phyloP scores from a whole-genome alignment of 805 yeast species.

The Wickerhamiella dianesei region DNA sequence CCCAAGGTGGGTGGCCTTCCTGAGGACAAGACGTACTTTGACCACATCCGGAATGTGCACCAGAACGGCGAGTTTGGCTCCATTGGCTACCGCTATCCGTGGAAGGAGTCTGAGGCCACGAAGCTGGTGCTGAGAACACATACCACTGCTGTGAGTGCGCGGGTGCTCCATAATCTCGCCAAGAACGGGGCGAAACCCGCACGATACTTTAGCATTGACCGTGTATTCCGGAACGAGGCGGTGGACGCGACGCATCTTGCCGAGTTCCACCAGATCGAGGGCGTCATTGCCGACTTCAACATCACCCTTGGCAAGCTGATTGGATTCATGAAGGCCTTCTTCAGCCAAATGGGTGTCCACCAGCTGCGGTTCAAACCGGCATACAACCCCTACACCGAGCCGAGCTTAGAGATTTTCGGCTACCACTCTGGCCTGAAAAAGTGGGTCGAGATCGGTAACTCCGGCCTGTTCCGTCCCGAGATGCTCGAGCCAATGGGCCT shows the following conservation, averaged over 20 bases:
- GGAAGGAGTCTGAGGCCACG: conserved; percentile 84
- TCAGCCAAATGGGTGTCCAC: conserved; percentile 92
- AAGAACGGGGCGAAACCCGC: conserved; percentile 79
- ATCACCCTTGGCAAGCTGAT: conserved; percentile 90
- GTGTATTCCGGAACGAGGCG: conserved; percentile 98
- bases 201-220: conserved; percentile 87
- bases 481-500: conserved; percentile 98
- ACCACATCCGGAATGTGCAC: conserved; percentile 70
- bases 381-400: conserved; percentile 98
- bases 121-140: conserved; percentile 93
- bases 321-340: conserved; percentile 96
- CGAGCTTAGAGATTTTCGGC: conserved; percentile 92
- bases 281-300: conserved; percentile 94
- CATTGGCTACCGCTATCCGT: conserved; percentile 95
- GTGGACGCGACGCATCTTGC: conserved; percentile 99
- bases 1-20: conserved; percentile 75
- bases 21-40: conserved; percentile 63
- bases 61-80: conserved; percentile 86
- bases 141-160: conserved; percentile 87
- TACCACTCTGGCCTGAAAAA: conserved; percentile 88
- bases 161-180: conserved; percentile 62
- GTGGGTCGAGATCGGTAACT: conserved; percentile 99
- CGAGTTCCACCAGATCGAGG: conserved; percentile 98
- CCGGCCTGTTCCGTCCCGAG: conserved; percentile 99
- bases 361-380: conserved; percentile 96